Evolutionary conservation across 345 rosid species (phyloP), one percentile per base, ranked within the genome.

Genomic region (Eucalyptus albens): DNA sequence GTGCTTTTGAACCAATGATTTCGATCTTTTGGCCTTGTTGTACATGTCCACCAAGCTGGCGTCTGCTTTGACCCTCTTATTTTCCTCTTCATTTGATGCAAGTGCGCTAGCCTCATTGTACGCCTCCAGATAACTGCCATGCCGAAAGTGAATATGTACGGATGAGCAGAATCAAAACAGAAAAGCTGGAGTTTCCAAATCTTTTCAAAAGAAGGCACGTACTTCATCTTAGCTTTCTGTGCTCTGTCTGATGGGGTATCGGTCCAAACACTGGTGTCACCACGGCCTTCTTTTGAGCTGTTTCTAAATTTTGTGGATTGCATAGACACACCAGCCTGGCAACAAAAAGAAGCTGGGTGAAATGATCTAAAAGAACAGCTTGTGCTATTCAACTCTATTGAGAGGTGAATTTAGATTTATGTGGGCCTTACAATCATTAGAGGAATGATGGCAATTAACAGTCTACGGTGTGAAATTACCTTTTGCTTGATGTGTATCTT

Each of bases 11-110:
- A 97, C 97, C 93, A 97, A 89, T 51, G 99, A 94, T 89, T 95
- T 97, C 7, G 99, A 94, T 83, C 99, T 92, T 91, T 94, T 97
- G 89, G 92, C 95, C 93, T 97, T 96, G 87, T 96, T 97, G 93
- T 97, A 97, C 91, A 94, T 95, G 87, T 97, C 99, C 88, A 97
- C 99, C 90, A 97, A 93, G 55, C 93, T 97, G 16, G 97, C 99
- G 87, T 96, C 99, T 55, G 92, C 91, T 88, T 86, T 90, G 62
- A 87, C 86, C 89, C 88, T 91, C 90, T 90, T 93, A 87, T 92
- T 95, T 72, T 92, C 97, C 19, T 91, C 96, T 90, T 95, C 98
- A 87, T 92, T 95, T 59, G 97, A 94, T 50, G 96, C 98, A 89
- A 97, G 97, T 40, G 98, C 97, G 47, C 93, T 88, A 87, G 99